Evolutionary conservation across 176 grass and related monocot species (phyloP).

Genomic region (Cymbopogon citratus): DNA sequence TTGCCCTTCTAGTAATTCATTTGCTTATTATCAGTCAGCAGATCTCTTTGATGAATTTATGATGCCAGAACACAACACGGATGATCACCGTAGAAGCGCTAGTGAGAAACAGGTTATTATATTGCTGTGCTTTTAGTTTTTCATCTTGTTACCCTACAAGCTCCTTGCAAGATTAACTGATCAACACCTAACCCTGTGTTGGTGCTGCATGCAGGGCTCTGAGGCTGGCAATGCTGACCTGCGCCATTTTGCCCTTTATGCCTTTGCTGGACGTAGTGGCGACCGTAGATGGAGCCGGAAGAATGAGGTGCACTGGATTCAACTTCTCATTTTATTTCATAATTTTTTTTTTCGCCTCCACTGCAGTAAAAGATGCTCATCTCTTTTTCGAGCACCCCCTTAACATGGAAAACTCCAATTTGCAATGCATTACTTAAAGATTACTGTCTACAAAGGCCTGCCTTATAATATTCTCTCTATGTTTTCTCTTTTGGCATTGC

Average conservation of each 20-base stretch:
- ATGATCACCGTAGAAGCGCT: slow-evolving; percentile 45
- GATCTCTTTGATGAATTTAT: slow-evolving; percentile 86
- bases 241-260: slow-evolving; percentile 95
- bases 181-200: neutral
- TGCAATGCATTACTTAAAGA: neutral
- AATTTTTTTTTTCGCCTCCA: too few species aligned
- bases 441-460: too few species aligned
- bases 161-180: neutral
- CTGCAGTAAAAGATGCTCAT: neutral
- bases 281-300: slow-evolving; percentile 71
- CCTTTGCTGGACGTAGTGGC: slow-evolving; percentile 85
- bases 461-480: neutral
- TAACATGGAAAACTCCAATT: neutral
- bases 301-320: slow-evolving; percentile 55
- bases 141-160: neutral
- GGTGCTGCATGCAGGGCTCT: slow-evolving; percentile 31
- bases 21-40: slow-evolving; percentile 35
- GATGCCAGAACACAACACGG: slow-evolving; percentile 42
- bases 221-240: slow-evolving; percentile 52
- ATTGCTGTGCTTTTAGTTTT: neutral
- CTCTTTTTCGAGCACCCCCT: neutral
- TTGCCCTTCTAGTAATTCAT: neutral
- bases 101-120: slow-evolving; percentile 78
- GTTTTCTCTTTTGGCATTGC: slow-evolving; percentile 22
- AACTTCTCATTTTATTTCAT: slow-evolving; percentile 1